Evolutionary conservation across 176 grass and related monocot genomes (phyloP).

Genomic region (Avena insularis): DNA sequence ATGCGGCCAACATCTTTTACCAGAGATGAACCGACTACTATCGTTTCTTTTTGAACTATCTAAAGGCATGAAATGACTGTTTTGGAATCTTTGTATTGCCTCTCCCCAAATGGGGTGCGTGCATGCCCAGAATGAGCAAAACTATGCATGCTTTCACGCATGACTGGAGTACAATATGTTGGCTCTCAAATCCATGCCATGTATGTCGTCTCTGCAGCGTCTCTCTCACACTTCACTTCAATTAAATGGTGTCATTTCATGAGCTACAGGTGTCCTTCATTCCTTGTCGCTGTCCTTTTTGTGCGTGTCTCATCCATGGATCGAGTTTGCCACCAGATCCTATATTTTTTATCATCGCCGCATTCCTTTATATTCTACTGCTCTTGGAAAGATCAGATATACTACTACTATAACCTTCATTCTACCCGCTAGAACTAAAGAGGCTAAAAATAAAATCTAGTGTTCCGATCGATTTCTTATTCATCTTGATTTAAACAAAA

Average conservation of each 20-base stretch:
- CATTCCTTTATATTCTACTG: neutral
- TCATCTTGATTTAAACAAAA: neutral
- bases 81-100: slow-evolving; percentile 47
- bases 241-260: slow-evolving; percentile 53
- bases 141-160: slow-evolving; percentile 23
- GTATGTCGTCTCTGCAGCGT: neutral
- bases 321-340: slow-evolving; percentile 41
- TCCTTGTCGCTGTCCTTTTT: slow-evolving; percentile 39
- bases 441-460: neutral
- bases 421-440: neutral
- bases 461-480: neutral
- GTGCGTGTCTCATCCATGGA: slow-evolving; percentile 43
- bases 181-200: slow-evolving; percentile 19
- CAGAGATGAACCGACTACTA: slow-evolving; percentile 31
- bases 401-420: neutral
- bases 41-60: slow-evolving; percentile 51
- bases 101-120: slow-evolving; percentile 38
- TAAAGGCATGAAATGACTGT: slow-evolving; percentile 52
- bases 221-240: slow-evolving; percentile 1
- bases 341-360: slow-evolving; percentile 19
- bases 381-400: neutral
- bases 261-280: slow-evolving; percentile 47
- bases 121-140: slow-evolving; percentile 28
- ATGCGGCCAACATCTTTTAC: slow-evolving; percentile 41
- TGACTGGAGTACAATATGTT: neutral